Base-by-base conservation (phyloP, 331 rosid species). In the Quercus phellos region DNA sequence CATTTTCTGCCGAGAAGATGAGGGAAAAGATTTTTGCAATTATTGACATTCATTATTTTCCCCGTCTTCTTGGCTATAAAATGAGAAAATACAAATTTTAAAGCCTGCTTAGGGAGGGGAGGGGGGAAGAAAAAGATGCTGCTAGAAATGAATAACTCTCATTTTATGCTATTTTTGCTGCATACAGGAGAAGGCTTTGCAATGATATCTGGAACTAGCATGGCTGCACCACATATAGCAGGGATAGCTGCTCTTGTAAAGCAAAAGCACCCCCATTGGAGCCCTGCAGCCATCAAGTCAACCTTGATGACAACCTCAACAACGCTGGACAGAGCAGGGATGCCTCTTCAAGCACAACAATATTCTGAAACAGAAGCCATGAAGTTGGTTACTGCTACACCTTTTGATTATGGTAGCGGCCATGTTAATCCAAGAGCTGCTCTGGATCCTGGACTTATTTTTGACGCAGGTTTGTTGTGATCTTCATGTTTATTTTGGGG, bases 171-270 rank as follows among this genome's bases (percentile, higher is more conserved):
- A 24, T 73, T 8, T 81, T 80, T 74, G 10, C 73, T 82, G 80
- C 81, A 73, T 55, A 67, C 82, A 95, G 99, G 99, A 50, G 99
- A 95, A 83, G 97, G 88, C 35, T 95, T 95, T 85, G 99, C 99
- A 74, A 89, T 95, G 97, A 93, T 95, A 74, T 95, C 99, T 69
- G 98, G 99, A 87, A 95, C 99, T 29, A 95, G 99, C 87, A 95
- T 95, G 99, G 93, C 99, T 51, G 98, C 99, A 32, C 99, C 99
- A 8, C 99, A 95, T 84, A 95, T 95, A 80, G 98, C 99, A 29
- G 99, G 99, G 38, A 95, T 95, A 70, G 94, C 98, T 80, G 99
- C 99, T 79, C 98, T 95, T 53, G 73, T 95, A 80, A 95, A 95
- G 90, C 94, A 91, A 92, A 93, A 88, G 88, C 98, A 95, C 85